Percentiles rank a stretch among this genome's conserved stretches.
phyloP scores from a whole-genome alignment of 1,139 yeast genomes.

The Hyphopichia burtonii region DNA sequence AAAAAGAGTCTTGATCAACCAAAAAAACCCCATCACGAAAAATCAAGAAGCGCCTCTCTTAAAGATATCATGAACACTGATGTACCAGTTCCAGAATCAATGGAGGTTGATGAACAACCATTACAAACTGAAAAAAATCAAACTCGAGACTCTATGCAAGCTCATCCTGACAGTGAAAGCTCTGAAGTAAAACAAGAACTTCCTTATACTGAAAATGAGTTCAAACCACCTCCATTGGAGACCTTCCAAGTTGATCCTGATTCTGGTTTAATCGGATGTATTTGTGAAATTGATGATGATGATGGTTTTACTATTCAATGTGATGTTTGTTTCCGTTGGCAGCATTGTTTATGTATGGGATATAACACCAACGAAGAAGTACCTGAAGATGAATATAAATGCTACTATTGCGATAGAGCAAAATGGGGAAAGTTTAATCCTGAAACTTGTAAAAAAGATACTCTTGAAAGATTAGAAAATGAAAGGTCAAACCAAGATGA shows the following conservation, averaged over 20 bases:
- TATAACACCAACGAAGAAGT: constrained; percentile 69
- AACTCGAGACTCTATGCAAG: no score
- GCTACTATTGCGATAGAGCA: constrained; percentile 71
- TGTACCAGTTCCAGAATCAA: background rate
- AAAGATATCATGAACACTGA: constrained; percentile 1
- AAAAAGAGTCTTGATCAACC: background rate
- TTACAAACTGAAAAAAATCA: background rate
- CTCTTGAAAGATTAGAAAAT: constrained; percentile 35
- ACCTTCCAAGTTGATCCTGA: constrained; percentile 71
- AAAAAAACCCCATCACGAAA: background rate
- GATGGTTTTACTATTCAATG: constrained; percentile 96
- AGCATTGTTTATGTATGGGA: constrained; percentile 87
- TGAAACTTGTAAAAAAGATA: constrained; percentile 31
- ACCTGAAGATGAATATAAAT: constrained; percentile 76
- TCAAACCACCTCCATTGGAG: constrained; percentile 29
- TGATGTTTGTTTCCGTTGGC: constrained; percentile 91
- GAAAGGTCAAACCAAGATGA: constrained; percentile 16
- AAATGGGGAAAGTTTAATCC: constrained; percentile 54
- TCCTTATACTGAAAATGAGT: background rate
- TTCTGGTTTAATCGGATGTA: constrained; percentile 83
- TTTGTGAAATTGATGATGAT: constrained; percentile 86
- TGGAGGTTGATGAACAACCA: background rate
- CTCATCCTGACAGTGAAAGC: no score
- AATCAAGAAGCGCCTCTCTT: constrained; percentile 1
- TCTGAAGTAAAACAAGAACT: background rate